These are phyloP conservation scores for Pleurotus platypus DNA, from an alignment of 768 basidiomycete species.

Conservation along the genomic window DNA sequence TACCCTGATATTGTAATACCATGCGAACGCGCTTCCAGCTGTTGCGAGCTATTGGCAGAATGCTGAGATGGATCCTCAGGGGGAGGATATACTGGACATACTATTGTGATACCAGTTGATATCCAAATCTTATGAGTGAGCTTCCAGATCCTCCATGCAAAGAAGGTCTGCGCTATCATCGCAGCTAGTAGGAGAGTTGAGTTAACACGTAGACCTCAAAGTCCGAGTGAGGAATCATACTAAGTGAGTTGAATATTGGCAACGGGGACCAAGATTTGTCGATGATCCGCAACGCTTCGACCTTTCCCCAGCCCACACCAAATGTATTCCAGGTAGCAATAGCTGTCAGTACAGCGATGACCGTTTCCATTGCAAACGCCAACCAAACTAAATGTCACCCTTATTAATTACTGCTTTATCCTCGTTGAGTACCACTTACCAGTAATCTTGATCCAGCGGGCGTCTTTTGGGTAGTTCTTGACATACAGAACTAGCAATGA, in stretches of 20 bases:
- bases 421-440: not conserved
- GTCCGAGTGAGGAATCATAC: slow-evolving; percentile 3
- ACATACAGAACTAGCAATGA: not conserved
- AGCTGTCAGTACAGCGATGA: slow-evolving; percentile 13
- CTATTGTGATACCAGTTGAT: not conserved
- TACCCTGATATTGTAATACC: not conserved
- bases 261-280: slow-evolving; percentile 12
- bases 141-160: slow-evolving; percentile 11
- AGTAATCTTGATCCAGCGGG: not conserved
- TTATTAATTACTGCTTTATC: not conserved
- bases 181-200: not conserved
- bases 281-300: slow-evolving; percentile 6
- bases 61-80: not conserved
- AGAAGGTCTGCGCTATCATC: slow-evolving; percentile 12
- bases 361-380: slow-evolving; percentile 13
- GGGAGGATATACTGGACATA: not conserved
- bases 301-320: slow-evolving; percentile 15
- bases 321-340: slow-evolving; percentile 14
- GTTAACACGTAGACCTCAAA: too few species aligned
- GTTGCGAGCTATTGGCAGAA: not conserved
- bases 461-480: not conserved
- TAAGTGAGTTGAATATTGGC: slow-evolving; percentile 5
- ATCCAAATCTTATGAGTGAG: not conserved
- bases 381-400: slow-evolving; percentile 13
- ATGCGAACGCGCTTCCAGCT: not conserved